A percentile compares a stretch with the other conserved stretches of the same genome.
Evolutionary conservation across 176 grass and related monocot genomes (phyloP).

Genomic region (Juncus inflexus): DNA sequence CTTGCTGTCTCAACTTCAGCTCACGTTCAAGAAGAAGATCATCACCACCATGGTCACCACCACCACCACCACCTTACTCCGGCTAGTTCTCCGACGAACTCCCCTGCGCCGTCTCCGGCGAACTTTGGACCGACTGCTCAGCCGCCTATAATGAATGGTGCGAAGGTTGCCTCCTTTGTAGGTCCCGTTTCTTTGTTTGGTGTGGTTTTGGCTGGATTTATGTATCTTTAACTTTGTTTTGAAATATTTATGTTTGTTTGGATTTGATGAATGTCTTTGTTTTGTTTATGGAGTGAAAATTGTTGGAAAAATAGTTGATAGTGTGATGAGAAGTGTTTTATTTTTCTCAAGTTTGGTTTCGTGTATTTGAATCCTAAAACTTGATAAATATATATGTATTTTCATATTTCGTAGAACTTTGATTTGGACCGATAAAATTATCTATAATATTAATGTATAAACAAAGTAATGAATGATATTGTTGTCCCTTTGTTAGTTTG

Average conservation of each 20-base stretch:
- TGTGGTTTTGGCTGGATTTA: slow-evolving; percentile 11
- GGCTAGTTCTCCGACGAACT: slow-evolving; percentile 1
- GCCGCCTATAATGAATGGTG: neutral
- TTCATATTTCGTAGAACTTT: neutral
- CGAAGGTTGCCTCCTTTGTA: neutral
- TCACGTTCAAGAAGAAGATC: neutral
- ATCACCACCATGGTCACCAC: slow-evolving; percentile 4
- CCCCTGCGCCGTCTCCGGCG: neutral
- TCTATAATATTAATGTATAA: neutral
- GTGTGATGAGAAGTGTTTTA: slow-evolving; percentile 2
- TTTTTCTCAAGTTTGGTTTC: neutral
- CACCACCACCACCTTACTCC: slow-evolving; percentile 1
- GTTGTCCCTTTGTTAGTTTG: too few relatives aligned
- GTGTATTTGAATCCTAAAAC: neutral
- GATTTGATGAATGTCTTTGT: slow-evolving; percentile 7
- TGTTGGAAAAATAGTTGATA: neutral
- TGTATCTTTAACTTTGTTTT: slow-evolving; percentile 2
- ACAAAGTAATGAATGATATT: too few relatives aligned
- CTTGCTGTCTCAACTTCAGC: neutral
- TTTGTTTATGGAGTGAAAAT: neutral
- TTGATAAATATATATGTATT: neutral
- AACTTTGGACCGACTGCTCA: too few relatives aligned
- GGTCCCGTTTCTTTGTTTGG: slow-evolving; percentile 1
- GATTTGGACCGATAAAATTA: neutral
- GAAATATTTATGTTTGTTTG: neutral